Percentiles rank a stretch among this genome's conserved stretches.
Conservation (phyloP, 495 filamentous ascomycete species). For the Trichoderma reesei region DNA sequence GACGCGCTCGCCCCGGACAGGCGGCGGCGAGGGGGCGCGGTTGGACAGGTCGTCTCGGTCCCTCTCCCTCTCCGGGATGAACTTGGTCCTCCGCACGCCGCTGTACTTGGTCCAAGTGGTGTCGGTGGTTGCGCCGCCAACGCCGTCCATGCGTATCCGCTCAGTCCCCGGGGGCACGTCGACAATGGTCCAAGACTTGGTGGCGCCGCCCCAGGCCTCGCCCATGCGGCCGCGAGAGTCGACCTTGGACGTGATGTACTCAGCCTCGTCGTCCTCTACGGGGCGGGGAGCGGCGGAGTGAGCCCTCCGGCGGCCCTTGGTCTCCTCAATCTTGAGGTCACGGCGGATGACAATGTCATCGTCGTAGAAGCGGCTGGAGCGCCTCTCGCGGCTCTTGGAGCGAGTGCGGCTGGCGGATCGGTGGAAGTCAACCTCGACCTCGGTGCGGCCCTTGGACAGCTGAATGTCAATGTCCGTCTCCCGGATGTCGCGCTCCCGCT, state of each 20-base stretch:
- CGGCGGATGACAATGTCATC: slow-evolving; percentile 32
- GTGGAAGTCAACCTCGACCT: slow-evolving; percentile 38
- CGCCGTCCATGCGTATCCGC: slow-evolving; percentile 64
- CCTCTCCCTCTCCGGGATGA: slow-evolving; percentile 44
- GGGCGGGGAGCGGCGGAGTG: slow-evolving; percentile 38
- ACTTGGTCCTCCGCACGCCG: slow-evolving; percentile 60
- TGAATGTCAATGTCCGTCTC: slow-evolving; percentile 48
- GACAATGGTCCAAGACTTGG: slow-evolving; percentile 64
- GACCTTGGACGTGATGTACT: slow-evolving; percentile 54
- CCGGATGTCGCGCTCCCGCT: slow-evolving; percentile 22
- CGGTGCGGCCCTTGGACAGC: slow-evolving; percentile 33
- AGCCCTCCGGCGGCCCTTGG: slow-evolving; percentile 29
- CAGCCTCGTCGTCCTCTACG: slow-evolving; percentile 47
- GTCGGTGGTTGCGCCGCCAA: slow-evolving; percentile 55
- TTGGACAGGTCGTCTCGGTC: background rate
- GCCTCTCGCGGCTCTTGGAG: slow-evolving; percentile 27
- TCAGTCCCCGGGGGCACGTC: slow-evolving; percentile 73
- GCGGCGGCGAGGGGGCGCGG: background rate
- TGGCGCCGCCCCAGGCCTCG: slow-evolving; percentile 58
- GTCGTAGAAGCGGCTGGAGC: slow-evolving; percentile 23
- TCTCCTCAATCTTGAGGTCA: slow-evolving; percentile 45
- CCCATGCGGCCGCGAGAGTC: slow-evolving; percentile 51
- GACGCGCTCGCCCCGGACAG: slow-evolving; percentile 3
- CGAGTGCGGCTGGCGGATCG: slow-evolving; percentile 23
- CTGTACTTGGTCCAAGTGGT: slow-evolving; percentile 70